Evolutionary conservation across 306 rosid genomes (phyloP).

Genomic region (Begonia loranthoides): DNA sequence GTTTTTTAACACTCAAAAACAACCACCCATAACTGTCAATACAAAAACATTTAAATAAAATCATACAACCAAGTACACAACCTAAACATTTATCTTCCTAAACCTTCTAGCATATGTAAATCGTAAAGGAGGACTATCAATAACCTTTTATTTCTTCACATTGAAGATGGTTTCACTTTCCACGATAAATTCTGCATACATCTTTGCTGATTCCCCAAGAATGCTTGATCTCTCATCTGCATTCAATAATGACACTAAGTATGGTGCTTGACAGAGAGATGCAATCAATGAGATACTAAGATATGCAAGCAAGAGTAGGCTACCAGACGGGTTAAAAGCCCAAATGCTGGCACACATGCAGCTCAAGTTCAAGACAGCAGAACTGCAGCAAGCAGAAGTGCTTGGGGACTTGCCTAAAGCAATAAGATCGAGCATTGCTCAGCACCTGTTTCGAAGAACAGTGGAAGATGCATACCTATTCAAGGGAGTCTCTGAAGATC

Average conservation of each 20-base stretch:
- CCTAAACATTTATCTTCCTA: too few relatives aligned
- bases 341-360: conserved; percentile 80
- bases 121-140: too few relatives aligned
- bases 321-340: conserved; percentile 65
- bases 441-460: conserved; percentile 50
- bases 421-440: conserved; percentile 60
- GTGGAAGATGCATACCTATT: conserved; percentile 55
- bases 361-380: conserved; percentile 75
- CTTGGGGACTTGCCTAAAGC: conserved; percentile 60
- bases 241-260: neutral
- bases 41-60: too few relatives aligned
- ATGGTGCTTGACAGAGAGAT: conserved; percentile 35
- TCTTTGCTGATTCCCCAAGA: too few relatives aligned
- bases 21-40: too few relatives aligned
- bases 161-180: too few relatives aligned
- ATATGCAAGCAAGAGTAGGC: conserved; percentile 65
- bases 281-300: conserved; percentile 48
- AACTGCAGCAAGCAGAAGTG: conserved; percentile 69
- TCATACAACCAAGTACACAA: too few relatives aligned
- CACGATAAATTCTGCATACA: too few relatives aligned
- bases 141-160: too few relatives aligned
- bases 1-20: too few relatives aligned
- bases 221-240: too few relatives aligned
- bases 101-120: too few relatives aligned
- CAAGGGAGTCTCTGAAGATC: conserved; percentile 59